phyloP scores from a whole-genome alignment of 805 yeast species.

The Jamesozyma gamospora region DNA sequence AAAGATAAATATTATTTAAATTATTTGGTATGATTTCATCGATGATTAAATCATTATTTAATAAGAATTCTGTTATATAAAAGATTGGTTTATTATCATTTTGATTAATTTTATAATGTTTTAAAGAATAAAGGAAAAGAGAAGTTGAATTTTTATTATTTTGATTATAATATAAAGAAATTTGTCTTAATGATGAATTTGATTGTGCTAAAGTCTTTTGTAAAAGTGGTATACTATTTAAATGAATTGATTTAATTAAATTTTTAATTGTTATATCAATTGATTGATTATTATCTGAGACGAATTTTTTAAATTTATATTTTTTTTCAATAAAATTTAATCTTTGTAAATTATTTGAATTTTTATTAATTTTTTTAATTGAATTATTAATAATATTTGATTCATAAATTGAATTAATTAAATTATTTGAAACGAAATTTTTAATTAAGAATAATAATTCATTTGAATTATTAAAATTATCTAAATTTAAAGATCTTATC shows the following conservation, averaged over 20 bases:
- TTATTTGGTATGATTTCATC: slow-evolving; percentile 34
- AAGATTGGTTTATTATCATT: slow-evolving; percentile 30
- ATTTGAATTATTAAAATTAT: slow-evolving; percentile 44
- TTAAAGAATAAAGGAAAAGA: slow-evolving; percentile 43
- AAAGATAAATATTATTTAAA: no score
- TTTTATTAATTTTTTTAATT: slow-evolving; percentile 25
- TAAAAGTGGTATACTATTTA: slow-evolving; percentile 31
- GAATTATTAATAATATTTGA: slow-evolving; percentile 19
- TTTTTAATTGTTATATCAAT: slow-evolving; percentile 24
- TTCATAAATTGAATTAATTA: slow-evolving; percentile 56
- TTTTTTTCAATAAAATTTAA: slow-evolving; percentile 54
- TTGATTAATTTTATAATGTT: slow-evolving; percentile 33
- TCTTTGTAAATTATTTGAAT: slow-evolving; percentile 38
- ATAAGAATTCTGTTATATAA: slow-evolving; percentile 45
- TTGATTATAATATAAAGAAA: no score
- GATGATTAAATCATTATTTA: slow-evolving; percentile 46
- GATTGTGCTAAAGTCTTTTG: slow-evolving; percentile 20
- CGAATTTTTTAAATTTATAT: slow-evolving; percentile 46
- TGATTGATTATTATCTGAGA: slow-evolving; percentile 13
- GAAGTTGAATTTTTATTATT: slow-evolving; percentile 8
- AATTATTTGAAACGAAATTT: slow-evolving; percentile 43
- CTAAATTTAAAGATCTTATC: slow-evolving; percentile 68
- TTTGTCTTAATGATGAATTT: neutral
- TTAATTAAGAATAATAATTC: slow-evolving; percentile 51
- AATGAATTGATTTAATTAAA: slow-evolving; percentile 44